These are phyloP conservation scores for Curvularia lunata DNA, from an alignment of 2,329 filamentous ascomycete species.

Conservation along the genomic window DNA sequence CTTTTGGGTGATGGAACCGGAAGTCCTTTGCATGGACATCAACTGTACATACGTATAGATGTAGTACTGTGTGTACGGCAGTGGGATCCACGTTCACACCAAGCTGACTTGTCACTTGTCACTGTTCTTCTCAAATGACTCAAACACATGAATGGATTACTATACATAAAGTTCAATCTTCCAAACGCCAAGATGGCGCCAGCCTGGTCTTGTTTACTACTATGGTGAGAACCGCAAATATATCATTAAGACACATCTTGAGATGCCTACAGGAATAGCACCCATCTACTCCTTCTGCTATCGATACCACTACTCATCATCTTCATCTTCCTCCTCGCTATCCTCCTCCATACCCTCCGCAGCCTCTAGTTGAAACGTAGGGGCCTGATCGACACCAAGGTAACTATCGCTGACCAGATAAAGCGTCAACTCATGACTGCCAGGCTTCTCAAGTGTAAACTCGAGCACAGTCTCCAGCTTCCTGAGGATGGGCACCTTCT, in stretches of 20 bases:
- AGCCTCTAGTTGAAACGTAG: conserved; percentile 81
- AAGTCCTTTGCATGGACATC: not conserved
- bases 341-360: conserved; percentile 96
- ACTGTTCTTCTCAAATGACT: not conserved
- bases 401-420: conserved; percentile 98
- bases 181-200: conserved; percentile 1
- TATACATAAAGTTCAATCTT: conserved; percentile 6
- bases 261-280: not conserved
- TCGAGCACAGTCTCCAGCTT: conserved; percentile 82
- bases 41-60: not conserved
- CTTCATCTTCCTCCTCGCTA: conserved; percentile 74
- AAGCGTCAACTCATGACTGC: conserved; percentile 85
- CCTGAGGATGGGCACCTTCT: conserved; percentile 84
- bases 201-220: not conserved
- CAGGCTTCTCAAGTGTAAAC: conserved; percentile 83
- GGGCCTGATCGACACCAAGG: conserved; percentile 94
- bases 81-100: not conserved
- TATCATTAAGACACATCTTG: not conserved
- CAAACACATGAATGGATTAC: not conserved
- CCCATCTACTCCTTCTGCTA: not conserved
- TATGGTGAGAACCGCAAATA: not conserved
- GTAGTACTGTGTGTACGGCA: not conserved
- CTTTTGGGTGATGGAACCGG: not conserved
- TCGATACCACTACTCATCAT: conserved; percentile 15
- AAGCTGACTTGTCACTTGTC: not conserved